Conservation (phyloP, 495 filamentous ascomycete species). For the Hypoxylon fragiforme region DNA sequence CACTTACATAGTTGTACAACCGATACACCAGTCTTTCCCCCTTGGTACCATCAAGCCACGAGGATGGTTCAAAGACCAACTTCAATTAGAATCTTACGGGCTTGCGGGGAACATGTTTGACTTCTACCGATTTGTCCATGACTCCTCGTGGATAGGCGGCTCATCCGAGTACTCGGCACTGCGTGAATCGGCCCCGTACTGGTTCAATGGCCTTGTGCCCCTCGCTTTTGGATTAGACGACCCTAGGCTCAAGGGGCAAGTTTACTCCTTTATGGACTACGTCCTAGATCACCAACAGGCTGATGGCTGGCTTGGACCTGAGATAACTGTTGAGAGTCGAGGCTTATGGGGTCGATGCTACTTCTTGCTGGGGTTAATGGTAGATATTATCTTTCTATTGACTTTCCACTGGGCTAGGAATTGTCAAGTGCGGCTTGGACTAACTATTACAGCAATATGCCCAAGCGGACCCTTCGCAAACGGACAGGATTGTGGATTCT, state of each 20-base stretch:
- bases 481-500: constrained; percentile 42
- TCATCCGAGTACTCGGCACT: constrained; percentile 60
- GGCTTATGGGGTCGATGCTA: constrained; percentile 60
- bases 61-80: constrained; percentile 64
- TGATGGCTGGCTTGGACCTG: constrained; percentile 67
- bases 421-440: constrained; percentile 18
- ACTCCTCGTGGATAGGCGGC: constrained; percentile 55
- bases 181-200: constrained; percentile 66
- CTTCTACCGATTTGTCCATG: constrained; percentile 61
- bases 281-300: constrained; percentile 55
- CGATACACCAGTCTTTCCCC: constrained; percentile 49
- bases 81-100: constrained; percentile 55
- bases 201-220: constrained; percentile 68
- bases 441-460: constrained; percentile 54
- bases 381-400: constrained; percentile 5
- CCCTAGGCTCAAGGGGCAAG: constrained; percentile 57
- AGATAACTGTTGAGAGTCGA: constrained; percentile 48
- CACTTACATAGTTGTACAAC: constrained; percentile 30
- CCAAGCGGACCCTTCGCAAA: constrained; percentile 47
- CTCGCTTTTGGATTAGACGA: constrained; percentile 63
- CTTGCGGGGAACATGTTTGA: constrained; percentile 63
- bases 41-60: constrained; percentile 60
- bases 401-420: not conserved
- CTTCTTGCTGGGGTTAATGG: constrained; percentile 57
- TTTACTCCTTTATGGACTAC: constrained; percentile 51